Conservation (phyloP, 306 rosid genomes). For the Sechiopsis laciniata region DNA sequence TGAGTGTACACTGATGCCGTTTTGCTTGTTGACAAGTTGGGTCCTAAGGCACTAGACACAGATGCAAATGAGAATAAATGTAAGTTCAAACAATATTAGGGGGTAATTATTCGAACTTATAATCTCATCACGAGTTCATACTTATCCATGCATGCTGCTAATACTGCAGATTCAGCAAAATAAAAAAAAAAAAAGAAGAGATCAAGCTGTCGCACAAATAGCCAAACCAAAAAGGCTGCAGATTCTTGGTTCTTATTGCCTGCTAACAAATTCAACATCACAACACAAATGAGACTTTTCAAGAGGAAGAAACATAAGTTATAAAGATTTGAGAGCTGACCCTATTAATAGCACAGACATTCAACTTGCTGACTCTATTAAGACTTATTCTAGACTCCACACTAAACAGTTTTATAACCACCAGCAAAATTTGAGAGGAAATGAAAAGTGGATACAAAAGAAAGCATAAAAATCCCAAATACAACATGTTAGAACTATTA, state of each 20-base stretch:
- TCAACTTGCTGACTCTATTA: constrained; percentile 13
- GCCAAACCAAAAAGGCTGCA: background rate
- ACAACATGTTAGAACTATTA: background rate
- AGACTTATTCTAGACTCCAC: constrained; percentile 12
- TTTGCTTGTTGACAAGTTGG: too few relatives aligned
- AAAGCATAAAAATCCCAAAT: constrained; percentile 12
- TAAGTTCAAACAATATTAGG: too few relatives aligned
- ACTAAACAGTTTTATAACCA: constrained; percentile 1
- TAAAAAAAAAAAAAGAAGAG: too few relatives aligned
- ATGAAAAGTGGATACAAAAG: constrained; percentile 15
- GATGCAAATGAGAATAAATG: background rate
- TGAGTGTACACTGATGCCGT: too few relatives aligned
- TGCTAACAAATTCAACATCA: constrained; percentile 17
- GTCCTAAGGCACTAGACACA: background rate
- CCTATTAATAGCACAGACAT: background rate
- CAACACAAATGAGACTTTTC: background rate
- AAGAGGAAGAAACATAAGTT: background rate
- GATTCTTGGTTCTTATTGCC: constrained; percentile 7
- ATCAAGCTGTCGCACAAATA: background rate
- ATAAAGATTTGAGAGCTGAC: background rate
- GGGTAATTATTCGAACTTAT: too few relatives aligned
- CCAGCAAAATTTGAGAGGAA: constrained; percentile 15
- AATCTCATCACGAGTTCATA: too few relatives aligned
- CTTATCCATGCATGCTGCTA: background rate
- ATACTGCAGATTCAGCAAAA: background rate